Percentiles rank a stretch among this genome's conserved stretches.
These are phyloP conservation scores for Cladorrhinum sp. DNA, from an alignment of 2,329 filamentous ascomycete species.

Conservation along the genomic window DNA sequence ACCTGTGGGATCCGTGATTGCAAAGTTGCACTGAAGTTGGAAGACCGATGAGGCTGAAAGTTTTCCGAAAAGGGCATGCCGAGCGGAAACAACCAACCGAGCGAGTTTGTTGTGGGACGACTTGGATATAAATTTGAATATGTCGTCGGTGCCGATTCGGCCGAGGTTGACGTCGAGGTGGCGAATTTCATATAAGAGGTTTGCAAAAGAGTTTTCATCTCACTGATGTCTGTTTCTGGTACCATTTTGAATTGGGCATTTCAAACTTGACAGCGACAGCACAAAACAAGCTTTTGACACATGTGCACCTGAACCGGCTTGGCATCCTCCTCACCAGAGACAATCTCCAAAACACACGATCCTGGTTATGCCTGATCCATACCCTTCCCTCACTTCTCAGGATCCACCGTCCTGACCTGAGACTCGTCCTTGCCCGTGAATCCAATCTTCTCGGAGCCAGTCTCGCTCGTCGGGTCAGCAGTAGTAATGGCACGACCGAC, in stretches of 20 bases:
- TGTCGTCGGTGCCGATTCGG: neutral
- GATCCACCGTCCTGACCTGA: constrained; percentile 1
- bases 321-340: too few relatives aligned
- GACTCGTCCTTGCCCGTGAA: neutral
- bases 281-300: too few relatives aligned
- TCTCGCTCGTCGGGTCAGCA: neutral
- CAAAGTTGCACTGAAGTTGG: neutral
- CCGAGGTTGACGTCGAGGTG: neutral
- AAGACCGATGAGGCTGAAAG: neutral
- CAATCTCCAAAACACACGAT: too few relatives aligned
- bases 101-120: neutral
- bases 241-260: too few relatives aligned
- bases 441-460: neutral
- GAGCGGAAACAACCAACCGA: neutral
- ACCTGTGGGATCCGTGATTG: neutral
- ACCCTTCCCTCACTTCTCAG: too few relatives aligned
- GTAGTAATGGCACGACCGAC: constrained; percentile 21
- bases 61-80: neutral
- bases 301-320: too few relatives aligned
- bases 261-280: too few relatives aligned
- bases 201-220: too few relatives aligned
- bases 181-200: neutral
- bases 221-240: too few relatives aligned
- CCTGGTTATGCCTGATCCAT: too few relatives aligned
- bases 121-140: neutral